These are phyloP conservation scores for Isochrysis galbana DNA, from an alignment of 78 protist genomes.

Conservation along the genomic window DNA sequence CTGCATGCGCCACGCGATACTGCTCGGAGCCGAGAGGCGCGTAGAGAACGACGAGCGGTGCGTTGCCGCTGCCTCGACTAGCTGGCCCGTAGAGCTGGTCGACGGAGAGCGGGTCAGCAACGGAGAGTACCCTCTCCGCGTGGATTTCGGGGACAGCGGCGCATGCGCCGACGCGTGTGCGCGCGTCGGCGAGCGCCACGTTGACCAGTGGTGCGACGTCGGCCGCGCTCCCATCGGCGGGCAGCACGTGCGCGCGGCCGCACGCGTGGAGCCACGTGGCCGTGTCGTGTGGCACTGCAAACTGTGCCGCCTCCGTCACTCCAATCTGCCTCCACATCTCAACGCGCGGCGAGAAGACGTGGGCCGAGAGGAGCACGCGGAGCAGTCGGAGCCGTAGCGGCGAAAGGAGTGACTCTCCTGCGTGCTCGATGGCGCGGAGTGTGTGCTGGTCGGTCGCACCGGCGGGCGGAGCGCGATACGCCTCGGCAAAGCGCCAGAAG, in stretches of 20 bases:
- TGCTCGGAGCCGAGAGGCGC: constrained; percentile 16
- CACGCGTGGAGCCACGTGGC: not conserved
- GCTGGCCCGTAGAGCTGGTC: not conserved
- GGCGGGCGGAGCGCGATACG: not conserved
- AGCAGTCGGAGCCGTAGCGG: not conserved
- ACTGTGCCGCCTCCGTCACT: not conserved
- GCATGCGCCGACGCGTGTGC: not conserved
- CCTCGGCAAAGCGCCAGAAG: constrained; percentile 25
- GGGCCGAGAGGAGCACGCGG: not conserved
- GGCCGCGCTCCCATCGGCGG: not conserved
- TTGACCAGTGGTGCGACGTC: not conserved
- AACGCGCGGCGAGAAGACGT: constrained; percentile 3
- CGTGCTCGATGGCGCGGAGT: not conserved
- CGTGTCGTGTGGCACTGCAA: not conserved
- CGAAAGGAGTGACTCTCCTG: not conserved
- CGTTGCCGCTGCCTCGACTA: not conserved
- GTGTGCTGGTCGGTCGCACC: constrained; percentile 7
- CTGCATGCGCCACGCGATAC: not conserved
- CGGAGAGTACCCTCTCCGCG: not conserved
- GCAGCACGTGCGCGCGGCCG: not conserved
- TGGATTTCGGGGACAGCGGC: not conserved
- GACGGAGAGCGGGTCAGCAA: not conserved
- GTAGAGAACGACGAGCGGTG: not conserved
- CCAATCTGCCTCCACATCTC: not conserved
- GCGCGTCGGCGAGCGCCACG: not conserved